phyloP scores from a whole-genome alignment of 179 eudicot genomes.

The Spinacia oleracea region DNA sequence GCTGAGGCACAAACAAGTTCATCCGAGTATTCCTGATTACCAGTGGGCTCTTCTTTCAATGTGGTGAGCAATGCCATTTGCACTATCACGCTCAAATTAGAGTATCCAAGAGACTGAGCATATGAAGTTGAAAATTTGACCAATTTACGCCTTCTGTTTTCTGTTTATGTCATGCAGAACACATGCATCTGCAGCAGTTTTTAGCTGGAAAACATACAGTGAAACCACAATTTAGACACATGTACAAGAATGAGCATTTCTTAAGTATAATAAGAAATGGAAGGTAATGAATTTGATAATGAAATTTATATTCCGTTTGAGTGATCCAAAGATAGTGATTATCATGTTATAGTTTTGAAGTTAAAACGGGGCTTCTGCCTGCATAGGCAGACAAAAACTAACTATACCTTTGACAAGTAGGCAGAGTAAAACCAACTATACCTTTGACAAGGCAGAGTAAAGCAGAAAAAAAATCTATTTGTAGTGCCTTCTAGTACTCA shows the following conservation, averaged over 20 bases:
- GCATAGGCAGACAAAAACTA: too few species aligned
- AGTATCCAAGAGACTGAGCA: neutral
- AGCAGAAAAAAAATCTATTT: neutral
- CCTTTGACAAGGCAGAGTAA: neutral
- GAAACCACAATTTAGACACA: neutral
- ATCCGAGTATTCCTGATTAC: slow-evolving; percentile 11
- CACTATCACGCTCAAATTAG: neutral
- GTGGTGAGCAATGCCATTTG: neutral
- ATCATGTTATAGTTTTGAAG: neutral
- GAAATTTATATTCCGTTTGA: neutral
- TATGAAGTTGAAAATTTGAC: neutral
- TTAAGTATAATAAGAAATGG: neutral
- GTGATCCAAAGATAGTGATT: neutral
- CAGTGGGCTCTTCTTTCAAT: slow-evolving; percentile 9
- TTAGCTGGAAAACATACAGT: slow-evolving; percentile 49
- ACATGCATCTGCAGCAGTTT: slow-evolving; percentile 89
- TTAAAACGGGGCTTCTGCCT: neutral
- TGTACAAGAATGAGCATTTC: neutral
- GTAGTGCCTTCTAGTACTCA: neutral
- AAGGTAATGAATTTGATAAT: neutral
- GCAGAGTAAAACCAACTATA: too few species aligned
- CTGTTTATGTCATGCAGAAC: slow-evolving; percentile 78
- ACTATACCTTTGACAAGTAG: too few species aligned
- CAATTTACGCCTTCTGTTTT: slow-evolving; percentile 50
- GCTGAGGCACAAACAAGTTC: slow-evolving; percentile 17